Conservation (phyloP, 208 protist genomes). For the Perkinsela sp. region DNA sequence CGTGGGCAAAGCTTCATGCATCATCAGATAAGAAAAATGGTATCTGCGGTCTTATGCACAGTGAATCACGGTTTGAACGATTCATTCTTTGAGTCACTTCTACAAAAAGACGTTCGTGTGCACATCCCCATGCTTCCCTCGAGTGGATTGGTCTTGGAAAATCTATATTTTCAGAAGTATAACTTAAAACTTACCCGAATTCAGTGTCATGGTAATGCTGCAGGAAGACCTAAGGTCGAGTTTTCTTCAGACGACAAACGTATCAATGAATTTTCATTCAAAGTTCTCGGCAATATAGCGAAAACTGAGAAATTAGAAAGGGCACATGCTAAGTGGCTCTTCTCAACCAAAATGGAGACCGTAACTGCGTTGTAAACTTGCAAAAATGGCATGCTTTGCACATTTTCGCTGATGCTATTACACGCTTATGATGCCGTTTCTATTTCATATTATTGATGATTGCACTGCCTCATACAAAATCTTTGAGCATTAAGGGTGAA, state of each 20-base stretch:
- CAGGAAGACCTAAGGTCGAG: background rate
- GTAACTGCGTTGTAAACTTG: no score
- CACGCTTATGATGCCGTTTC: no score
- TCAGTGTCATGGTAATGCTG: background rate
- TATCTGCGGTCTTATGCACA: background rate
- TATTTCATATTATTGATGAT: no score
- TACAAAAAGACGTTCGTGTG: background rate
- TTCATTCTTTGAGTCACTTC: background rate
- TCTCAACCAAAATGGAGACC: no score
- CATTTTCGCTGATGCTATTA: no score
- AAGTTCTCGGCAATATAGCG: no score
- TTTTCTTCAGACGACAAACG: background rate
- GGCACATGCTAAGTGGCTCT: no score
- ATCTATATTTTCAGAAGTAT: background rate
- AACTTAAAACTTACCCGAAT: background rate
- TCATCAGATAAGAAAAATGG: background rate
- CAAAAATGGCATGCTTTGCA: no score
- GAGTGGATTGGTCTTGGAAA: background rate
- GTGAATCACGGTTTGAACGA: background rate
- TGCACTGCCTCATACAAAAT: no score
- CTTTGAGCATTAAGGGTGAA: no score
- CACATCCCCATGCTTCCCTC: background rate
- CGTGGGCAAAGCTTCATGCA: background rate
- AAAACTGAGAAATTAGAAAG: no score
- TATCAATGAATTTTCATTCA: background rate